Percentiles rank a stretch among this genome's conserved stretches.
phyloP scores from a whole-genome alignment of 2,329 filamentous ascomycete species.

The Phaeoacremonium minimum region DNA sequence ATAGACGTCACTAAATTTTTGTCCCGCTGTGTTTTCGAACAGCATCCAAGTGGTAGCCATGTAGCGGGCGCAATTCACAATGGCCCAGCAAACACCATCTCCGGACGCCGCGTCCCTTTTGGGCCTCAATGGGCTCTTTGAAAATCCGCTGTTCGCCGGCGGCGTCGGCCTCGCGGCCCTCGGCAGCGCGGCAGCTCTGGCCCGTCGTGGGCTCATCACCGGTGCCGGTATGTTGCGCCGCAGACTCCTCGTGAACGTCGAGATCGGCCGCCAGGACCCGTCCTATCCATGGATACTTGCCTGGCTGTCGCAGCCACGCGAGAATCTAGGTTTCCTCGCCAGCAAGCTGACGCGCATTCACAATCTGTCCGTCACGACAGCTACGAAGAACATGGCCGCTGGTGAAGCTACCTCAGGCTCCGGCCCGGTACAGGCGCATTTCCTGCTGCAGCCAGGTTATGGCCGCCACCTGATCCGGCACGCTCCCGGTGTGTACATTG shows the following conservation, averaged over 20 bases:
- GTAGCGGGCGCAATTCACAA: too few relatives aligned
- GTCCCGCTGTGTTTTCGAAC: too few relatives aligned
- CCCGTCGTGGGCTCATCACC: slow-evolving; percentile 70
- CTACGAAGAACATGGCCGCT: slow-evolving; percentile 45
- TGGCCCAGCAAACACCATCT: slow-evolving; percentile 5
- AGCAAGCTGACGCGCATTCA: slow-evolving; percentile 56
- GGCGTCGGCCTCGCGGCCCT: slow-evolving; percentile 90
- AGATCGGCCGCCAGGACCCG: slow-evolving; percentile 90
- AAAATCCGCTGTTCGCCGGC: slow-evolving; percentile 61
- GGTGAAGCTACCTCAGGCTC: slow-evolving; percentile 60
- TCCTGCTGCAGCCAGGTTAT: slow-evolving; percentile 86
- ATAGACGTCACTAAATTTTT: too few relatives aligned
- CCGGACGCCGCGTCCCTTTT: slow-evolving; percentile 20
- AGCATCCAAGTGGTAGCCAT: too few relatives aligned
- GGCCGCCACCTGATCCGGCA: slow-evolving; percentile 86
- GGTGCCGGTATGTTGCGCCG: slow-evolving; percentile 72
- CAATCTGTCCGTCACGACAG: slow-evolving; percentile 54
- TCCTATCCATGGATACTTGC: slow-evolving; percentile 92
- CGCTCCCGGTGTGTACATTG: slow-evolving; percentile 73
- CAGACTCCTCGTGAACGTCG: slow-evolving; percentile 88
- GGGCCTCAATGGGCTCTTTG: slow-evolving; percentile 54
- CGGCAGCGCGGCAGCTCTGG: slow-evolving; percentile 75
- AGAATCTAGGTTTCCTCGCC: slow-evolving; percentile 54
- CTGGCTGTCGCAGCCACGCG: slow-evolving; percentile 85
- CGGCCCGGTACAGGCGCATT: slow-evolving; percentile 71